Evolutionary conservation across 116 monocot species (phyloP).

Genomic region (Phalaenopsis hybrid): DNA sequence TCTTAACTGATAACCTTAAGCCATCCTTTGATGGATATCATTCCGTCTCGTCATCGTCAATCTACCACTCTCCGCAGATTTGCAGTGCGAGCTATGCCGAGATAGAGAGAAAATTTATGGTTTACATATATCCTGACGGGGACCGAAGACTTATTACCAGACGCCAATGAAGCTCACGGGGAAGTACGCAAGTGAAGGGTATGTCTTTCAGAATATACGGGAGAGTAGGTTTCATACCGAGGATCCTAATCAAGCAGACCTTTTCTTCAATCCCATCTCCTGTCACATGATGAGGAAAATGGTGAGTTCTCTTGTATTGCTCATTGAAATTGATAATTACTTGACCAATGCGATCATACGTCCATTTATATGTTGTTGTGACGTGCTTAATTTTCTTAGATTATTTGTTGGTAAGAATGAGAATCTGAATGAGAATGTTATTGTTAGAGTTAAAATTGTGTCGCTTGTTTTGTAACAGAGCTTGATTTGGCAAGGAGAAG

Average conservation of each 20-base stretch:
- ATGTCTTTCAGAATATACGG: conserved; percentile 93
- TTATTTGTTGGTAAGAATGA: background rate
- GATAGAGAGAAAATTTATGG: conserved; percentile 74
- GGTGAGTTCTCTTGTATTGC: conserved; percentile 18
- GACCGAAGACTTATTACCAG: conserved; percentile 85
- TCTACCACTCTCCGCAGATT: conserved; percentile 66
- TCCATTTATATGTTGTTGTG: background rate
- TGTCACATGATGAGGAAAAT: conserved; percentile 86
- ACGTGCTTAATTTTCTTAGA: background rate
- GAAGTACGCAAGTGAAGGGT: conserved; percentile 95
- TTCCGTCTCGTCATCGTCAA: conserved; percentile 14
- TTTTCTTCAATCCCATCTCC: conserved; percentile 85
- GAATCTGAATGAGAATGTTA: too few relatives aligned
- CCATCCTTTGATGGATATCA: background rate
- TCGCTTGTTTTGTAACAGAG: too few relatives aligned
- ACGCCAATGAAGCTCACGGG: conserved; percentile 93
- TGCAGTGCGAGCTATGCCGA: conserved; percentile 56
- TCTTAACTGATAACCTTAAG: background rate
- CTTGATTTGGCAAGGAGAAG: too few relatives aligned
- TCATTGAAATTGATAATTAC: background rate
- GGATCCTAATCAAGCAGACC: conserved; percentile 70
- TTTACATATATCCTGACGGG: conserved; percentile 83
- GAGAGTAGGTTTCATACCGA: conserved; percentile 77
- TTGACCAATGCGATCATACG: background rate
- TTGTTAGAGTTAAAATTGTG: too few relatives aligned